These are phyloP conservation scores for Ophiostoma perfectum DNA, from an alignment of 2,329 filamentous ascomycete genomes.

Conservation along the genomic window DNA sequence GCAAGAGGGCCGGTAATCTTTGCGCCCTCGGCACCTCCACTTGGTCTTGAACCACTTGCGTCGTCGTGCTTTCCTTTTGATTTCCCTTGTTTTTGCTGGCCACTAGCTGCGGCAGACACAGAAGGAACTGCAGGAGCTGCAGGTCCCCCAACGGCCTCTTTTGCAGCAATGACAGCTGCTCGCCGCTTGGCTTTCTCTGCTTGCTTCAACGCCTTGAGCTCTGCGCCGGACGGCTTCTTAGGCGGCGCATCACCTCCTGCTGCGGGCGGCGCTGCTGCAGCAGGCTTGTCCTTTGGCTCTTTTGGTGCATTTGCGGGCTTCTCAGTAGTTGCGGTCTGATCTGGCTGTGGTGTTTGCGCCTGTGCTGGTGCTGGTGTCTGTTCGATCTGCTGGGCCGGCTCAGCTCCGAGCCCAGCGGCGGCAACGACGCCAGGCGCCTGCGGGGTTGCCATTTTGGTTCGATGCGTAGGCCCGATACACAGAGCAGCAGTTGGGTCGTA, in stretches of 20 bases:
- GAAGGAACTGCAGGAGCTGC: constrained; percentile 37
- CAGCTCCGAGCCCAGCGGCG: not conserved
- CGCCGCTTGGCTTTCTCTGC: constrained; percentile 86
- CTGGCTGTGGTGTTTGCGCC: not conserved
- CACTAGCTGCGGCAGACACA: constrained; percentile 33
- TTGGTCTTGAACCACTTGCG: constrained; percentile 30
- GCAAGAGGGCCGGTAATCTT: constrained; percentile 20
- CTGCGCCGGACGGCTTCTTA: constrained; percentile 62
- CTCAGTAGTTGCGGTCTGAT: not conserved
- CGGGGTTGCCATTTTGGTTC: constrained; percentile 13
- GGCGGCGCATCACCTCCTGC: constrained; percentile 29
- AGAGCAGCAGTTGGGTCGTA: not conserved
- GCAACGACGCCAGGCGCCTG: constrained; percentile 12
- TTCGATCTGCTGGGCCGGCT: constrained; percentile 2
- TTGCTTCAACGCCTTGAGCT: constrained; percentile 83
- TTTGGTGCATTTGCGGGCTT: not conserved
- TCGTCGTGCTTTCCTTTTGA: constrained; percentile 33
- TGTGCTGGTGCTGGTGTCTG: not conserved
- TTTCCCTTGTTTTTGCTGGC: constrained; percentile 44
- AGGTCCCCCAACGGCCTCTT: constrained; percentile 40
- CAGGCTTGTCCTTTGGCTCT: constrained; percentile 16
- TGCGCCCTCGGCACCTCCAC: constrained; percentile 22
- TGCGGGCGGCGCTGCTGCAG: constrained; percentile 18
- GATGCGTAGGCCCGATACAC: not conserved
- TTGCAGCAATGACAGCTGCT: constrained; percentile 61